Evolutionary conservation across 1,284 basidiomycete species (phyloP), one percentile per base, ranked within the genome.

Genomic region (Sanghuangporus baumii): DNA sequence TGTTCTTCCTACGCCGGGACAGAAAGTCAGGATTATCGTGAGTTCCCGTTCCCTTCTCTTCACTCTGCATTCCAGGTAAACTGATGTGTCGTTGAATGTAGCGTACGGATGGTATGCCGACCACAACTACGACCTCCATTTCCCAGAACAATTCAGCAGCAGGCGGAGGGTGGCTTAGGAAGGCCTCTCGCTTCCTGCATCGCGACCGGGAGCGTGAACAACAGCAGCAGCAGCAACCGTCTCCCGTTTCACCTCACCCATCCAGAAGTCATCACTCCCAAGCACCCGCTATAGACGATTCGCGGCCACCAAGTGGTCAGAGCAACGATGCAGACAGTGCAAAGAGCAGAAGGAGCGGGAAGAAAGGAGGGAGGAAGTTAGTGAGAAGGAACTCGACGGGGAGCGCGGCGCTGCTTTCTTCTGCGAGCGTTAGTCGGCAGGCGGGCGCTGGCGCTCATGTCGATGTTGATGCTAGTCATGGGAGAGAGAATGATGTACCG

Each of bases 11-110:
- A 78, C 79, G 12, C 80, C 81, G 9, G 85, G 84, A 20, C 86
- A 88, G 71, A 89, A 88, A 68, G 81, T 88, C 62, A 85, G 85
- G 69, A 79, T 88, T 66, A 78, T 89, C 69, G 88, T 89, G 73
- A 78, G 87, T 83, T 26, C 47, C 65, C n/a, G n/a, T n/a, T n/a
- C n/a, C n/a, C n/a, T n/a, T n/a, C n/a, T n/a, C 56, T 47, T 57
- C 59, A 61, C 8, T 65, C 64, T 36, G 31, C 31, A 40, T 26
- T 16, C 2, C 43, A 31, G 34, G 14, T 16, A 34, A 18, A 55
- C 38, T 46, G 6, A 43, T 12, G 4, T n/a, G n/a, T n/a, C n/a
- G n/a, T n/a, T n/a, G n/a, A n/a, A n/a, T 50, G 20, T 38, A 60
- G 59, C 36, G 50, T 11, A 60, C 59, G 9, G 59, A 60, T 20